Evolutionary conservation across 352 stramenopile species (phyloP).

Genomic region (Halophytophthora polymorphica): DNA sequence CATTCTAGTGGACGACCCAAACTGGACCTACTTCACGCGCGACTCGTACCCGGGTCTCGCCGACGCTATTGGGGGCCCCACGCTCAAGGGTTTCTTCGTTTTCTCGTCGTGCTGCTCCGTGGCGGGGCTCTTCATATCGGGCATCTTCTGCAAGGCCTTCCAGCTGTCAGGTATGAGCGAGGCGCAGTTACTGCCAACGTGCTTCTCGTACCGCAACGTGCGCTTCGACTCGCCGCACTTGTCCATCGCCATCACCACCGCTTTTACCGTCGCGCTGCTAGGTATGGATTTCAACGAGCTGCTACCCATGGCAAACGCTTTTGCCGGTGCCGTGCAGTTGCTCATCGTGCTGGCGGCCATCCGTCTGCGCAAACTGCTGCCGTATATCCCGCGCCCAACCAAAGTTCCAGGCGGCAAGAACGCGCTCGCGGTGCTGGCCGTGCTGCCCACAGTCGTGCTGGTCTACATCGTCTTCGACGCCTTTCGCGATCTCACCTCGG

Average conservation of each 20-base stretch:
- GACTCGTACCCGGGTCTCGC: slow-evolving; percentile 86
- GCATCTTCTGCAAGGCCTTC: slow-evolving; percentile 89
- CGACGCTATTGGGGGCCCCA: slow-evolving; percentile 74
- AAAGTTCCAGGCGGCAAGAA: slow-evolving; percentile 29
- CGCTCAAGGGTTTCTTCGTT: slow-evolving; percentile 84
- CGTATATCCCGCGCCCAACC: slow-evolving; percentile 61
- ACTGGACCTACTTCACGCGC: slow-evolving; percentile 83
- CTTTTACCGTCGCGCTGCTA: slow-evolving; percentile 34
- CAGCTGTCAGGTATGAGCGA: slow-evolving; percentile 80
- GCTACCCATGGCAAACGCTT: slow-evolving; percentile 87
- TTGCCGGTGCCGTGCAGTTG: slow-evolving; percentile 79
- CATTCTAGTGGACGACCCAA: slow-evolving; percentile 61
- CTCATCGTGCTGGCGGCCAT: slow-evolving; percentile 89
- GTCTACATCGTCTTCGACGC: slow-evolving; percentile 36
- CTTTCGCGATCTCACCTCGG: slow-evolving; percentile 21
- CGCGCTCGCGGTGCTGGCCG: slow-evolving; percentile 16
- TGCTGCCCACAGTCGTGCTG: slow-evolving; percentile 22
- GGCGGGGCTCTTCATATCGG: slow-evolving; percentile 87
- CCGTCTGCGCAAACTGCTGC: slow-evolving; percentile 69
- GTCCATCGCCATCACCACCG: slow-evolving; percentile 33
- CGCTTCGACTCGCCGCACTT: slow-evolving; percentile 40
- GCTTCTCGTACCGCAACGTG: slow-evolving; percentile 62
- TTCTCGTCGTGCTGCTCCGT: slow-evolving; percentile 76
- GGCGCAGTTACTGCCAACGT: slow-evolving; percentile 68
- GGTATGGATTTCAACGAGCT: slow-evolving; percentile 56